These are phyloP conservation scores for Aegilops bicornis DNA, from an alignment of 176 grass and related monocot genomes.

Conservation along the genomic window DNA sequence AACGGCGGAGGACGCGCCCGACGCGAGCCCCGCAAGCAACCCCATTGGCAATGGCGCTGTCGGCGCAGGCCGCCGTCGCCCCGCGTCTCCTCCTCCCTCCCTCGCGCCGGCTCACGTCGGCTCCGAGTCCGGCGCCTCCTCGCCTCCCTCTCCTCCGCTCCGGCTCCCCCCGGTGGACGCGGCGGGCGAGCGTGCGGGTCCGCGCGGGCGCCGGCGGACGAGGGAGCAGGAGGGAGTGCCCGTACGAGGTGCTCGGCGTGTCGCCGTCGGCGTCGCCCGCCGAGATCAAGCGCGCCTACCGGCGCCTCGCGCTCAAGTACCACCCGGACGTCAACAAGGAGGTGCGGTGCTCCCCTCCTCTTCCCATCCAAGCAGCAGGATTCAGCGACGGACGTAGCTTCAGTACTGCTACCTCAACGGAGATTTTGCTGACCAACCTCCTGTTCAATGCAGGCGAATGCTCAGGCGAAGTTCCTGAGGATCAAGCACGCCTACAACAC, in stretches of 20 bases:
- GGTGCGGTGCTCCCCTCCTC: constrained; percentile 4
- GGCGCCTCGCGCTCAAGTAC: constrained; percentile 76
- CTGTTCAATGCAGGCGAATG: constrained; percentile 43
- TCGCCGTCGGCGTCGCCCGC: constrained; percentile 51
- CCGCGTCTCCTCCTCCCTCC: not conserved
- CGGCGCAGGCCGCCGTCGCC: constrained; percentile 24
- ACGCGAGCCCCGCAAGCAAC: not conserved
- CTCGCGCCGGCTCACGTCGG: not conserved
- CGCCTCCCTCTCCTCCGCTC: not conserved
- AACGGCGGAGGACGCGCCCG: not conserved
- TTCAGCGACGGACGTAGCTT: not conserved
- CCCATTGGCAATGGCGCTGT: constrained; percentile 34
- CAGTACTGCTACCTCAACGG: too few relatives aligned
- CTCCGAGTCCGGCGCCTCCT: not conserved
- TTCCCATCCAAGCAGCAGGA: not conserved
- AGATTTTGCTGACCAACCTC: not conserved
- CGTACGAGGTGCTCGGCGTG: constrained; percentile 78
- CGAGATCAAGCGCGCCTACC: constrained; percentile 88
- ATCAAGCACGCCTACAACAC: constrained; percentile 96
- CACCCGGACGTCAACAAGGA: constrained; percentile 94
- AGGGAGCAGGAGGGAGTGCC: constrained; percentile 44
- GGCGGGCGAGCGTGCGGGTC: constrained; percentile 2
- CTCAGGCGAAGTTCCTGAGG: constrained; percentile 78
- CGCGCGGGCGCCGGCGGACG: not conserved
- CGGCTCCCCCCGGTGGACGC: not conserved